Base-by-base conservation (phyloP, 2,329 filamentous ascomycete genomes). In the Sphaerulina musiva region DNA sequence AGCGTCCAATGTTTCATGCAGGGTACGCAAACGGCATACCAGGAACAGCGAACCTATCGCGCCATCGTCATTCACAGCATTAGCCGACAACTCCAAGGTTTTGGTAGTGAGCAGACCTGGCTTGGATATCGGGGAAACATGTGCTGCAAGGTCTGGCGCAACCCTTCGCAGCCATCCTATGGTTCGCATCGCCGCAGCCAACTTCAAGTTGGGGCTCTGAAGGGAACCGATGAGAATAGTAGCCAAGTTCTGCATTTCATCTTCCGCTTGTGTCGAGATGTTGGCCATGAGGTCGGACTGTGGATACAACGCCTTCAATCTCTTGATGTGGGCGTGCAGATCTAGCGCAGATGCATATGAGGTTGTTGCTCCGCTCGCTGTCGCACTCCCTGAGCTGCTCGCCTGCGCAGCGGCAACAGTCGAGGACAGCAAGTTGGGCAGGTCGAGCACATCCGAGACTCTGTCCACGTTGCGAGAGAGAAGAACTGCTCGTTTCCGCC, bases 281-380 rank as follows among this genome's bases (percentile, higher is more conserved):
- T 86, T 85, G 14, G 78, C 77, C 26, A 97, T 80, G 42, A 97
- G 76, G 0, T 80, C 75, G 0, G 90, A 95, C 49, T 84, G 77
- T 0, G 91, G 87, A 68, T 96, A 95, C 29, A 97, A 76, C 0
- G 84, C 82, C 57, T 90, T 84, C 5, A 98, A 77, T 6, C 93
- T 83, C 62, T 89, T 88, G 67, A 96, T 93, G 69, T 97, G 93
- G n/a, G 88, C 86, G 67, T 95, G 87, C 2, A 98, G 78, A 70
- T 98, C 93, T 34, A 98, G 77, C 0, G 91, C 91, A 0, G 89
- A 88, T 2, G 90, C 85, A 74, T 96, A 95, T 62, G 89, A 95
- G 12, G 64, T 66, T 10, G 61, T 52, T 3, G 60, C 54, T 43
- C 63, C 81, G 8, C 76, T 80, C 20, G 70, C 69, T 4, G 82